These are phyloP conservation scores for Thielaviopsis musarum DNA, from an alignment of 2,329 filamentous ascomycete genomes.

Conservation along the genomic window DNA sequence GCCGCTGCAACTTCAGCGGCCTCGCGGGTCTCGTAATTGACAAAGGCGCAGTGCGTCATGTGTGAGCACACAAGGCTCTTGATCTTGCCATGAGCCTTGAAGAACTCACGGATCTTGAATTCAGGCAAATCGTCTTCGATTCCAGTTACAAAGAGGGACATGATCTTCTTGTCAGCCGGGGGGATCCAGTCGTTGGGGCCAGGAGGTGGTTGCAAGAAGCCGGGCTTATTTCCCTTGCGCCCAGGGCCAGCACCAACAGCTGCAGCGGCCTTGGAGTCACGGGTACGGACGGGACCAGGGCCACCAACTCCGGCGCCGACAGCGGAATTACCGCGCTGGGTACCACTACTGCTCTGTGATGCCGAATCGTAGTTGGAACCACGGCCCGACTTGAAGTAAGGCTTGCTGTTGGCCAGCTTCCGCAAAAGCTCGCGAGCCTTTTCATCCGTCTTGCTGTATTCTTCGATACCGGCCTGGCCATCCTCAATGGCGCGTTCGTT, in stretches of 20 bases:
- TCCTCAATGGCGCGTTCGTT: conserved; percentile 93
- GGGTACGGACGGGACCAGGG: conserved; percentile 65
- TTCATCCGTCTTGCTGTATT: conserved; percentile 93
- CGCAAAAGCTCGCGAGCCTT: conserved; percentile 81
- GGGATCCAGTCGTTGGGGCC: conserved; percentile 74
- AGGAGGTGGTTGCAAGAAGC: conserved; percentile 24
- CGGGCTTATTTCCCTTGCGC: conserved; percentile 28
- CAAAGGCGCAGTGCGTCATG: conserved; percentile 89
- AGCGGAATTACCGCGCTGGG: conserved; percentile 24
- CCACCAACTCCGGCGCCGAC: conserved; percentile 42
- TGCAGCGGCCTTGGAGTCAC: conserved; percentile 38
- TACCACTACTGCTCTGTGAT: conserved; percentile 19
- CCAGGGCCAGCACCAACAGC: conserved; percentile 31
- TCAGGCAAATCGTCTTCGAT: conserved; percentile 94
- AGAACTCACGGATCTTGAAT: conserved; percentile 78
- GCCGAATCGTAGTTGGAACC: conserved; percentile 43
- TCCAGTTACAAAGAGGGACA: conserved; percentile 85
- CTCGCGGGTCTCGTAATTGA: conserved; percentile 79
- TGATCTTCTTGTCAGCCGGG: conserved; percentile 69
- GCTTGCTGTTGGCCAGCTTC: conserved; percentile 76
- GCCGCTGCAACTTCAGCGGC: conserved; percentile 74
- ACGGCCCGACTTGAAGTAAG: conserved; percentile 82
- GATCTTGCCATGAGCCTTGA: conserved; percentile 74
- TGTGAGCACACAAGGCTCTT: conserved; percentile 91
- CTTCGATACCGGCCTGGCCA: conserved; percentile 67